Base-by-base conservation (phyloP, 225 moss, liverwort and hornwort species). In the Marchantia polymorpha region DNA sequence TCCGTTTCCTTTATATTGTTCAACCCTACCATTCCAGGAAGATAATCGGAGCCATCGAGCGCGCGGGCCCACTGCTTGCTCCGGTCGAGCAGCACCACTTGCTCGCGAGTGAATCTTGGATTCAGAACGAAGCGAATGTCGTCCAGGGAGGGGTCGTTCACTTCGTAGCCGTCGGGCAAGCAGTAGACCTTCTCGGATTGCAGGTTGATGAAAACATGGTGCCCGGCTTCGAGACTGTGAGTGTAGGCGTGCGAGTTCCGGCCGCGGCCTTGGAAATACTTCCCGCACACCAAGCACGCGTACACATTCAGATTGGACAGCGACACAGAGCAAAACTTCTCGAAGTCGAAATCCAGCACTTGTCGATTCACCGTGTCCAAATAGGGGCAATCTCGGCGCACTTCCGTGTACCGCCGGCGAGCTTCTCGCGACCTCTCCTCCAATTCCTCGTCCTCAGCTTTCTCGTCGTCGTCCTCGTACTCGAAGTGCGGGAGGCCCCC, bases 151-250 rank as follows among this genome's bases (percentile, higher is more conserved):
- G 97, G 79, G 55, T 97, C 97, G 58, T 91, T 97, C 70, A 97
- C 97, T 90, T 97, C 97, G 76, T 97, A 97, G 52, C 97, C 97
- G 80, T 97, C 94, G 64, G 97, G 97, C 76, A 97, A 91, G 72
- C 97, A 97, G 78, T 97, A 97, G 27, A 97, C 97, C 90, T 97
- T 97, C 89, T 97, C 97, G 52, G 94, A 90, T 84, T 94, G 94
- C 55, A 97, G 87, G 82, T 97, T 97, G 73, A 97, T 97, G 79
- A 97, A 97, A 49, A 97, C 94, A 70, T 97, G 97, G 81, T 97
- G 97, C 31, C 93, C 92, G 81, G 93, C 95, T 87, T 99, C 99
- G 67, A 99, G 89, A 75, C 99, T 99, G 84, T 99, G 99, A 8
- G 95, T 99, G 75, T 95, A 99, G 22, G 95, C 99, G 84, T 95